Base-by-base conservation (phyloP, 1,139 yeast genomes). In the Pichia sp. region DNA sequence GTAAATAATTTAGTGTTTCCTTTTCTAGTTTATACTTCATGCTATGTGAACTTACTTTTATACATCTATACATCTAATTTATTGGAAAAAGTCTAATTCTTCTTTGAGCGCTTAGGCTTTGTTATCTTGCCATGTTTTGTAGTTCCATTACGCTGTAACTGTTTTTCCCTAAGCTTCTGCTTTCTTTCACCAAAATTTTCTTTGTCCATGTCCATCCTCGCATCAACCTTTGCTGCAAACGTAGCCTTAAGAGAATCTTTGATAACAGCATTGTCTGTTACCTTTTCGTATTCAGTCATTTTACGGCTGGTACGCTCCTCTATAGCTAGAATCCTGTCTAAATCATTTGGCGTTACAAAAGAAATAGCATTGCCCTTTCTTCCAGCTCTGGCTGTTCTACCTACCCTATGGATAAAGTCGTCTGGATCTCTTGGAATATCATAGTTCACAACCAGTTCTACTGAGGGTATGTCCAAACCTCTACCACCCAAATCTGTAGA, bases 351-450 rank as follows among this genome's bases (percentile, higher is more conserved):
- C 1, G 96, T 81, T 5, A 93, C 85, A 55, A 93, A 76, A 13
- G 95, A 81, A 3, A 85, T 68, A 19, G 85, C 74, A 58, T 78
- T 83, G 66, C 93, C 93, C 51, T 74, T 73, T 62, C 95, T 77
- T 5, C 98, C 98, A 3, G 99, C 99, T 78, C 99, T 87, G n/a
- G 99, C 99, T 19, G 99, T 93, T 82, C 99, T 89, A 77, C 99
- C 99, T n/a, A 91, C 96, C 67, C 99, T 77, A 71, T 93, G 99
- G 53, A 93, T 88, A 64, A 87, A 95, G 67, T 91, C 97, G 67
- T 93, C 98, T 0, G 99, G 91, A 67, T 93, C 97, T 4, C 95
- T 90, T 4, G 99, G 99, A 37, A 93, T 80, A 66, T 95, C 99
- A 64, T 80, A 93, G 66, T 95, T 93, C 34, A 95, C 72, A 40